Evolutionary conservation across 495 filamentous ascomycete genomes (phyloP), one percentile per base, ranked within the genome.

Genomic region (Hypoxylon crocopeplum): DNA sequence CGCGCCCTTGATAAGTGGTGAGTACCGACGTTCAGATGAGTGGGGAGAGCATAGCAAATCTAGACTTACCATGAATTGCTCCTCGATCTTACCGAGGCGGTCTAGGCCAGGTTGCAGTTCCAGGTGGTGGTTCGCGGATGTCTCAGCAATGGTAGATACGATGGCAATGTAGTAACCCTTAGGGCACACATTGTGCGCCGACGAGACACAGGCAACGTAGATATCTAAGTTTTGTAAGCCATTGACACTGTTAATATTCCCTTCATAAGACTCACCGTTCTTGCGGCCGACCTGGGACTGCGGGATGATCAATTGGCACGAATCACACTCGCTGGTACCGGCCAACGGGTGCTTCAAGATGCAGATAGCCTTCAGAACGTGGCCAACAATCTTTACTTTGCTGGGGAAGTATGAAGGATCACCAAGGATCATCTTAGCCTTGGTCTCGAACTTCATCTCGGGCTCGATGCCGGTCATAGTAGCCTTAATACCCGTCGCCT

Each of bases 161-260:
- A 97, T 97, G 56, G 94, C 95, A 64, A 99, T 92, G 79, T 96
- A 98, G 83, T 97, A 98, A 34, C 93, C 94, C 82, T 96, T 96
- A 49, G 95, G 94, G 79, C 95, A 98, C 65, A 98, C 95, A 70
- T 96, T 98, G 81, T 98, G 95, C 7, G 93, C 90, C 21, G 92
- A 89, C 6, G 92, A 96, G 60, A 99, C 93, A 69, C 94, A 86
- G 40, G 95, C 93, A 71, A 99, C 91, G 80, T 99, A 99, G 73
- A 99, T 96, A 75, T 99, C 92, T 94, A 63, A 39, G 19, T 44
- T 15, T 7, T 1, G 21, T 58, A 41, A 64, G 54, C 27, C 19
- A 68, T 37, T 19, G 11, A 7, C n/a, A n/a, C 21, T 39, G 13
- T 15, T 27, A 7, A 15, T n/a, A 24, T 13, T 19, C n/a, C 11